Base-by-base conservation (phyloP, 495 filamentous ascomycete genomes). In the Trichoderma reesei region DNA sequence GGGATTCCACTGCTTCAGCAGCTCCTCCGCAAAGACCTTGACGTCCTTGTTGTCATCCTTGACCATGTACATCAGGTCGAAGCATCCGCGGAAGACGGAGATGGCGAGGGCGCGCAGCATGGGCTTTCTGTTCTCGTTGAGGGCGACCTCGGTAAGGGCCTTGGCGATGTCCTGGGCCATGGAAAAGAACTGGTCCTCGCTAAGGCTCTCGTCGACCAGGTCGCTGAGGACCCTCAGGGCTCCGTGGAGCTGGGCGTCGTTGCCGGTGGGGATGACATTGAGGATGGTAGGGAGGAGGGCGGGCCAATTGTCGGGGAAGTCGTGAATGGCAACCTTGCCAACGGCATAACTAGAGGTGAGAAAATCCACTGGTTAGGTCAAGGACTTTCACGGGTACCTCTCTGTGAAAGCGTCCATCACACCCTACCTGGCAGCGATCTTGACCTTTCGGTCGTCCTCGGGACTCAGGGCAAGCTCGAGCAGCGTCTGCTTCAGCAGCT, bases 251-350 rank as follows among this genome's bases (percentile, higher is more conserved):
- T 95, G 92, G 16, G 77, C 76, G 63, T 92, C 87, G 64, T 78
- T 85, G 31, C 89, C 89, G 63, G 78, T 81, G 48, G 84, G 79
- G 71, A 98, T 90, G 38, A 91, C 79, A 34, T 86, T 85, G 62
- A 98, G 82, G 38, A 98, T 78, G 34, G 85, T 84, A 10, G 88
- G 90, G 14, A 98, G 84, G 9, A 98, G 83, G 62, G 84, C 84
- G 1, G 91, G 90, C 94, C 94, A 98, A 72, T 91, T 83, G 59
- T 96, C 90, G 20, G 94, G 94, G 72, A 93, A 98, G 77, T 98
- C 94, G 69, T 85, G 84, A 64, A 86, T 88, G 62, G 95, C 94
- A 67, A 98, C 96, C 78, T 97, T 97, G 80, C 90, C 91, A 62
- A 97, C 90, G n/a, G 89, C 90, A 70, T 87, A 89, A 72, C 93